A percentile compares a stretch with the other conserved stretches of the same genome.
These are phyloP conservation scores for Onygenales sp. DNA, from an alignment of 2,329 filamentous ascomycete genomes.

Conservation along the genomic window DNA sequence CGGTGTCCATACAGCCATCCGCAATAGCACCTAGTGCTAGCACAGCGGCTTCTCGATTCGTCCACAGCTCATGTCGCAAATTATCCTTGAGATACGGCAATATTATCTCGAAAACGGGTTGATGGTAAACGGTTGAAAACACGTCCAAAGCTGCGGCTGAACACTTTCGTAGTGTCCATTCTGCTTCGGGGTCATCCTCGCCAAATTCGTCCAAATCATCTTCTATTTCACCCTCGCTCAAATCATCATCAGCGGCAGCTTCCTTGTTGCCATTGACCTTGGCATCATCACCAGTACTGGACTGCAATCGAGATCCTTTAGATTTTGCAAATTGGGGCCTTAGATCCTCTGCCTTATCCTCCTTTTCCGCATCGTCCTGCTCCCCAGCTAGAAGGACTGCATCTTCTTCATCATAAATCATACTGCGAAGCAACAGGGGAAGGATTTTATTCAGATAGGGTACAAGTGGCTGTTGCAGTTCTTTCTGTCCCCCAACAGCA, in stretches of 20 bases:
- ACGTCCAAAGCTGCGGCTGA: constrained; percentile 92
- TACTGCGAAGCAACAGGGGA: constrained; percentile 81
- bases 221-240: constrained; percentile 79
- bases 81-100: constrained; percentile 88
- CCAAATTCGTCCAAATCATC: constrained; percentile 59
- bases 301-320: constrained; percentile 50
- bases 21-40: constrained; percentile 90
- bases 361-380: constrained; percentile 80
- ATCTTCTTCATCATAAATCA: constrained; percentile 94
- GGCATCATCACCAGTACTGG: constrained; percentile 32
- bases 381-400: constrained; percentile 75
- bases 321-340: constrained; percentile 81
- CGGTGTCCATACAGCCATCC: constrained; percentile 83
- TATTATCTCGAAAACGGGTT: constrained; percentile 80
- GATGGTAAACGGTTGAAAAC: constrained; percentile 81
- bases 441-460: constrained; percentile 79
- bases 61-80: constrained; percentile 81
- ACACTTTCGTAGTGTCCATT: constrained; percentile 94
- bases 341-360: constrained; percentile 84
- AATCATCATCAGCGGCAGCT: constrained; percentile 58
- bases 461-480: constrained; percentile 64
- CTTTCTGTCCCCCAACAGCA: constrained; percentile 77
- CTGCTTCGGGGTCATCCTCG: constrained; percentile 70
- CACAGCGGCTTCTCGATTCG: constrained; percentile 84
- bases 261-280: constrained; percentile 38